Evolutionary conservation across 75 land plant species (phyloP).

Genomic region (Gnetum montanum): DNA sequence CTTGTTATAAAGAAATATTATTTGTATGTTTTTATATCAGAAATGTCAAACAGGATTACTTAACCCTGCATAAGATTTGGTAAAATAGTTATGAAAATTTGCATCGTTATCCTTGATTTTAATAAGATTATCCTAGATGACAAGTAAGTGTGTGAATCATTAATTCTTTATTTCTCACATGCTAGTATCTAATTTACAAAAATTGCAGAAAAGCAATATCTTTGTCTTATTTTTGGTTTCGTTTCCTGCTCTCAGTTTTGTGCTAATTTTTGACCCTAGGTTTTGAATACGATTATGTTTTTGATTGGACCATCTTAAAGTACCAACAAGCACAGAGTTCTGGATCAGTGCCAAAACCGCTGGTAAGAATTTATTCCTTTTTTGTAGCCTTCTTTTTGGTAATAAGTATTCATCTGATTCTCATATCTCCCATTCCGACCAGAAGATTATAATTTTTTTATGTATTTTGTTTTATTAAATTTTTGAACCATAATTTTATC

Average conservation of each 20-base stretch:
- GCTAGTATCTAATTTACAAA: background rate
- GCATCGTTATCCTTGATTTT: no score
- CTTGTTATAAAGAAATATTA: no score
- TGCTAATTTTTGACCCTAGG: constrained; percentile 29
- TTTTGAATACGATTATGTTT: constrained; percentile 80
- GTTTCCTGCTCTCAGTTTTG: background rate
- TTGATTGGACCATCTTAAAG: constrained; percentile 95
- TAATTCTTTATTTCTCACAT: background rate
- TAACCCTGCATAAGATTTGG: no score
- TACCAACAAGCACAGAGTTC: constrained; percentile 82
- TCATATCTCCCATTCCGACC: background rate
- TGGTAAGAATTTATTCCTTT: constrained; percentile 27
- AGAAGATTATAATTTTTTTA: background rate
- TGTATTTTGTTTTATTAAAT: background rate
- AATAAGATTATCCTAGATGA: no score
- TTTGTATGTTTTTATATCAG: no score
- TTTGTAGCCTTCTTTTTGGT: background rate
- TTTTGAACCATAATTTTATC: background rate
- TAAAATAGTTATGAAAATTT: no score
- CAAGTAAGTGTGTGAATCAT: background rate
- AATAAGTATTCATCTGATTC: background rate
- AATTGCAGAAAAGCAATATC: background rate
- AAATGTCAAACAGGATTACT: no score
- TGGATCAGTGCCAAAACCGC: constrained; percentile 36
- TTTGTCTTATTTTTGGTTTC: background rate